phyloP scores from a whole-genome alignment of 768 basidiomycete species.

The Suillus ampliporus region DNA sequence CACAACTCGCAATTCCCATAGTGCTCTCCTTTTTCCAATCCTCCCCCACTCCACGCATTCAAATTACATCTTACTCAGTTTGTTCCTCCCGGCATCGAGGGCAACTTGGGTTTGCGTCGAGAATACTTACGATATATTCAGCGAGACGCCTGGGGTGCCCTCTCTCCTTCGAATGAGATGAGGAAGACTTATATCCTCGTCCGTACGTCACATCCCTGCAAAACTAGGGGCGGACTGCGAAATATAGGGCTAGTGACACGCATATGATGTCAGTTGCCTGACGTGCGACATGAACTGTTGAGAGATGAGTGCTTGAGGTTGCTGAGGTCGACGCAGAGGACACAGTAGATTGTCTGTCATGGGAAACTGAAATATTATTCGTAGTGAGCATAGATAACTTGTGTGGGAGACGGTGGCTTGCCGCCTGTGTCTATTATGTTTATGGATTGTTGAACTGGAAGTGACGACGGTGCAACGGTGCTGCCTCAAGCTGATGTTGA shows the following conservation, averaged over 20 bases:
- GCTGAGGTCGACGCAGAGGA: slow-evolving; percentile 17
- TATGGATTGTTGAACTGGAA: too few species aligned
- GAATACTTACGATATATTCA: slow-evolving; percentile 87
- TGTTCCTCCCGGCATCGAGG: slow-evolving; percentile 28
- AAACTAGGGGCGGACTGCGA: slow-evolving; percentile 78
- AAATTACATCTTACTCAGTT: slow-evolving; percentile 68
- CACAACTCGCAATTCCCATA: slow-evolving; percentile 91
- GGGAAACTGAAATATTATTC: too few species aligned
- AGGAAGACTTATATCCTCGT: slow-evolving; percentile 49
- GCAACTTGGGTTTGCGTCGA: slow-evolving; percentile 52
- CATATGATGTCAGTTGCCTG: slow-evolving; percentile 27
- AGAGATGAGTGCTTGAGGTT: slow-evolving; percentile 18
- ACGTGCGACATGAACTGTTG: slow-evolving; percentile 14
- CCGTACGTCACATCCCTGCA: slow-evolving; percentile 54
- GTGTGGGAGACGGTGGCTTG: too few species aligned
- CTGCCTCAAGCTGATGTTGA: too few species aligned
- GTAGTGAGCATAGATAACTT: too few species aligned
- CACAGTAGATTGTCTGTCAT: slow-evolving; percentile 11
- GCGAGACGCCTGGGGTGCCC: slow-evolving; percentile 66
- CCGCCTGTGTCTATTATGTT: too few species aligned
- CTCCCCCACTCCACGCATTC: slow-evolving; percentile 85
- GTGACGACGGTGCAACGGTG: too few species aligned
- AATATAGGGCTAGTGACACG: slow-evolving; percentile 55
- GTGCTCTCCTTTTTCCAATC: slow-evolving; percentile 71
- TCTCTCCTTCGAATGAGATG: slow-evolving; percentile 60